Evolutionary conservation across 2,329 filamentous ascomycete genomes (phyloP).

Genomic region (Tolypocladium inflatum): DNA sequence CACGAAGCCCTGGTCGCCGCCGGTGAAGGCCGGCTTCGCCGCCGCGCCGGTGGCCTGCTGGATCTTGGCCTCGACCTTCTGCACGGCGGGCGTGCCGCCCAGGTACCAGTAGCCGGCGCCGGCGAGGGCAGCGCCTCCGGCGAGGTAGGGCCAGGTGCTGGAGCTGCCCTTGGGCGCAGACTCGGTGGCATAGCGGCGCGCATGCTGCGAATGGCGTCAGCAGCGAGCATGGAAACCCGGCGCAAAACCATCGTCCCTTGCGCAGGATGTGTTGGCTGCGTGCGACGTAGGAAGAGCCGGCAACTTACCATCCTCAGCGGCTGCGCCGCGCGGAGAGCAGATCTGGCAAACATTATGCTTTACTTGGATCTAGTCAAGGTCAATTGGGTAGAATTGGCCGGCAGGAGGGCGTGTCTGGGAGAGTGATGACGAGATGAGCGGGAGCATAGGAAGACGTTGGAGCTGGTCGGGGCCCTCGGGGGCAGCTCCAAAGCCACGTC

Average conservation of each 20-base stretch:
- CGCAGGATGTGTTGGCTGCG: background rate
- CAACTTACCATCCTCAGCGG: conserved; percentile 54
- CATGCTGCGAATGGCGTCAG: conserved; percentile 32
- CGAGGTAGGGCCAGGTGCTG: conserved; percentile 52
- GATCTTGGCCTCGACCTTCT: conserved; percentile 47
- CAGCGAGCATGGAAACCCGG: background rate
- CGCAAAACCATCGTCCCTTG: background rate
- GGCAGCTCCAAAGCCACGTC: background rate
- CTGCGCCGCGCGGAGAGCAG: conserved; percentile 53
- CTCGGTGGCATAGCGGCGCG: conserved; percentile 62
- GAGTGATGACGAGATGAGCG: background rate
- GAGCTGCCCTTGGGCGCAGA: conserved; percentile 40
- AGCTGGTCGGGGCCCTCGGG: no score
- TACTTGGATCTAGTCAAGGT: conserved; percentile 3
- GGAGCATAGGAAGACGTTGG: background rate
- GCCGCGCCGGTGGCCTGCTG: conserved; percentile 28
- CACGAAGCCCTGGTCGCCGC: conserved; percentile 84
- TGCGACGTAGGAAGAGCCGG: background rate
- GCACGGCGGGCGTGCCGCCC: conserved; percentile 39
- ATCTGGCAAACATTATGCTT: conserved; percentile 56
- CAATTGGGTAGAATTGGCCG: conserved; percentile 14
- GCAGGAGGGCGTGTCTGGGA: background rate
- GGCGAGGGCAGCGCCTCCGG: conserved; percentile 48
- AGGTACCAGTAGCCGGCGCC: conserved; percentile 49
- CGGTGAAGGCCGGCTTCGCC: conserved; percentile 53